Percentiles rank a stretch among this genome's conserved stretches.
These are phyloP conservation scores for Megacollybia marginata DNA, from an alignment of 768 basidiomycete genomes.

Conservation along the genomic window DNA sequence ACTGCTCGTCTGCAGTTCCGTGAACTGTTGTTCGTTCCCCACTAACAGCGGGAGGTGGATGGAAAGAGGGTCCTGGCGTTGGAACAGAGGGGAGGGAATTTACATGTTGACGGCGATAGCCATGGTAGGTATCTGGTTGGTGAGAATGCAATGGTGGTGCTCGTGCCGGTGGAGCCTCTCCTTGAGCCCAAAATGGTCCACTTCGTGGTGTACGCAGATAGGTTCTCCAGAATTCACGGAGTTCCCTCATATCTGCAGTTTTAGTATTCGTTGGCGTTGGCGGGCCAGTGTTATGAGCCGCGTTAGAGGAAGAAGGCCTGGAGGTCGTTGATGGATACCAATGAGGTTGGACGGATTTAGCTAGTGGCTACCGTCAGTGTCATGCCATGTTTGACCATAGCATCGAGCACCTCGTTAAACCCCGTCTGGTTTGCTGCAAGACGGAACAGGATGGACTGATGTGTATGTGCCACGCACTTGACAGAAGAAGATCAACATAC, in stretches of 20 bases:
- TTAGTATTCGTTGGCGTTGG: too few relatives aligned
- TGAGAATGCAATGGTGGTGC: too few relatives aligned
- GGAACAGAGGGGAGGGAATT: not conserved
- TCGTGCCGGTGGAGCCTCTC: too few relatives aligned
- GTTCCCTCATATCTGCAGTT: slow-evolving; percentile 33
- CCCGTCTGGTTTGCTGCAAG: too few relatives aligned
- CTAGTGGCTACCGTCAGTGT: not conserved
- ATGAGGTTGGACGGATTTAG: not conserved
- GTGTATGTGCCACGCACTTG: too few relatives aligned
- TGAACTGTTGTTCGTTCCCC: slow-evolving; percentile 24
- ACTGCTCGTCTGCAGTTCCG: slow-evolving; percentile 49
- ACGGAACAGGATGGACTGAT: too few relatives aligned
- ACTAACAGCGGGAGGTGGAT: slow-evolving; percentile 9
- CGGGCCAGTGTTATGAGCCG: too few relatives aligned
- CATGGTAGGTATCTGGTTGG: too few relatives aligned
- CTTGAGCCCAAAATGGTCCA: slow-evolving; percentile 19
- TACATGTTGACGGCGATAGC: not conserved
- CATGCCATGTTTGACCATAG: too few relatives aligned
- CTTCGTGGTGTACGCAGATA: slow-evolving; percentile 64
- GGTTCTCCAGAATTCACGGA: slow-evolving; percentile 68
- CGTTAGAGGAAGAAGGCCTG: too few relatives aligned
- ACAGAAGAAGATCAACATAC: too few relatives aligned
- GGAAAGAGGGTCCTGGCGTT: slow-evolving; percentile 4
- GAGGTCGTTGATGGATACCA: not conserved
- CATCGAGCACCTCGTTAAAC: too few relatives aligned